Evolutionary conservation across 495 filamentous ascomycete genomes (phyloP).

Genomic region (Hypoxylon intermedium): DNA sequence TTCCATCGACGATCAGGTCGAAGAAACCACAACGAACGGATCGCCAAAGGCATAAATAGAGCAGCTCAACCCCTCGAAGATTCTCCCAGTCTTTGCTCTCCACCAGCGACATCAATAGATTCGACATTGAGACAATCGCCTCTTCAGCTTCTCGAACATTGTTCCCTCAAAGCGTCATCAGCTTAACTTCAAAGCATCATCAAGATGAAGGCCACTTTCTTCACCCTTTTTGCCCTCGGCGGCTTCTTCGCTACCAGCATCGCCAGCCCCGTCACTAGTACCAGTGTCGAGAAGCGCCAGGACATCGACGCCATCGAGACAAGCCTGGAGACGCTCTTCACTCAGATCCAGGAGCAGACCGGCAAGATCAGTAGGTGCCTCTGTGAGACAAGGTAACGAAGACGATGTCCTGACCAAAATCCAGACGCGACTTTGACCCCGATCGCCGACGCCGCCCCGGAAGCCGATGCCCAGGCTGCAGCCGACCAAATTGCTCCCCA

Average conservation of each 20-base stretch:
- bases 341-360: conserved; percentile 44
- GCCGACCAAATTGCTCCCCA: conserved; percentile 44
- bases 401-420: conserved; percentile 5
- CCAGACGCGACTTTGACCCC: conserved; percentile 30
- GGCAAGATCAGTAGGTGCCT: conserved; percentile 47
- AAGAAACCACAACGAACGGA: not conserved
- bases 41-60: conserved; percentile 37
- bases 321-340: conserved; percentile 39
- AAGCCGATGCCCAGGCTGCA: conserved; percentile 38
- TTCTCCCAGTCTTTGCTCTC: conserved; percentile 7
- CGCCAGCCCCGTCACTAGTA: conserved; percentile 43
- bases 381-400: not conserved
- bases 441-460: conserved; percentile 32
- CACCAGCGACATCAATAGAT: conserved; percentile 18
- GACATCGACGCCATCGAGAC: conserved; percentile 36
- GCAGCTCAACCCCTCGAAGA: not conserved
- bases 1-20: not conserved
- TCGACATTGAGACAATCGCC: conserved; percentile 1
- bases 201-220: conserved; percentile 50
- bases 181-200: conserved; percentile 1
- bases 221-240: conserved; percentile 45
- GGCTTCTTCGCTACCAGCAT: conserved; percentile 44
- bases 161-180: not conserved
- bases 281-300: conserved; percentile 42
- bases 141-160: conserved; percentile 3